Evolutionary conservation across 2,329 filamentous ascomycete genomes (phyloP).

Genomic region (Stagonosporopsis rhizophila): DNA sequence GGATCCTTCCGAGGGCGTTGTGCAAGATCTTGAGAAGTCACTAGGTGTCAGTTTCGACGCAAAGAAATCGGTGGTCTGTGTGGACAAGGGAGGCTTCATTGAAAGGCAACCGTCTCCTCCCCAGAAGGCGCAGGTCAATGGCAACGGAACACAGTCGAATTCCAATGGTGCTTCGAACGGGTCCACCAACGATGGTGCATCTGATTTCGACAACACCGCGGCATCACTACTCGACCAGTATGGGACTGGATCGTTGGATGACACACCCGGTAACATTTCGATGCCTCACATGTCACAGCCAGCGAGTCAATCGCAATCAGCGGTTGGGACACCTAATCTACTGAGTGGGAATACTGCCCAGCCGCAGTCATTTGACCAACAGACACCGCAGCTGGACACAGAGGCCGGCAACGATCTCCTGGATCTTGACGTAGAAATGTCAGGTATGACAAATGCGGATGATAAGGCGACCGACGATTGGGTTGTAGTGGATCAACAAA

Average conservation of each 20-base stretch:
- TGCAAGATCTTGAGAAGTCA: constrained; percentile 74
- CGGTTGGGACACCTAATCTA: constrained; percentile 62
- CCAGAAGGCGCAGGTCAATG: constrained; percentile 40
- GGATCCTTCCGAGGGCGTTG: constrained; percentile 72
- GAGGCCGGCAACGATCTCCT: constrained; percentile 44
- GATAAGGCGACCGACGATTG: constrained; percentile 46
- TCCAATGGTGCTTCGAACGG: constrained; percentile 46
- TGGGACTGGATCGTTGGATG: constrained; percentile 66
- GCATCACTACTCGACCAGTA: constrained; percentile 73
- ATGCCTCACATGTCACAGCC: constrained; percentile 62
- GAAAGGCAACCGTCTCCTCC: constrained; percentile 59
- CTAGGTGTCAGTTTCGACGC: constrained; percentile 71
- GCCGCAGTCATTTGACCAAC: constrained; percentile 35
- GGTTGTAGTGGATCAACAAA: constrained; percentile 44
- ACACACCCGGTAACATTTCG: constrained; percentile 67
- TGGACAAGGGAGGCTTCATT: constrained; percentile 77
- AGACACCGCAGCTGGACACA: constrained; percentile 33
- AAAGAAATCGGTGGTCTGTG: constrained; percentile 70
- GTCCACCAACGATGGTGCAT: constrained; percentile 35
- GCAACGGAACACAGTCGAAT: constrained; percentile 35
- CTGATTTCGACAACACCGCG: constrained; percentile 53
- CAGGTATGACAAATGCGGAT: constrained; percentile 56
- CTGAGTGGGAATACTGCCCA: constrained; percentile 30
- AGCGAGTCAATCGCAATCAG: constrained; percentile 65
- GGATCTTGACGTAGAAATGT: constrained; percentile 63